Evolutionary conservation across 495 filamentous ascomycete species (phyloP), one percentile per base, ranked within the genome.

Genomic region (Lindgomyces ingoldianus): DNA sequence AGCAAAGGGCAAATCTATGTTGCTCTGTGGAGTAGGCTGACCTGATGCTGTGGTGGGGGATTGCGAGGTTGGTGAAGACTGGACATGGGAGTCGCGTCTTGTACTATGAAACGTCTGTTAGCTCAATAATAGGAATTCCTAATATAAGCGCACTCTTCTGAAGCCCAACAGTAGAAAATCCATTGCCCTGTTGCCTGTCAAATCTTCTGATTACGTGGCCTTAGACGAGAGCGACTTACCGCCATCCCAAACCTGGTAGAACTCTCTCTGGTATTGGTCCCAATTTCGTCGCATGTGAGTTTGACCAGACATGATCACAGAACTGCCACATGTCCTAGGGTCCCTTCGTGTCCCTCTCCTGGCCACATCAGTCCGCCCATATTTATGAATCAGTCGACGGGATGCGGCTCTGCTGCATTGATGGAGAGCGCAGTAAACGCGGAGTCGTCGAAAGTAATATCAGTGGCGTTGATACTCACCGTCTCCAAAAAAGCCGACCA

Each of bases 351-450:
- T 30, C 9, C 36, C 9, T 25, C 26, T 24, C 4, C 3, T 52
- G 18, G 21, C 14, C 36, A 44, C 36, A 22, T 46, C 36, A 41
- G 21, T 27, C 4, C 16, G 26, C 9, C 16, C 14, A 57, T 57
- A 57, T 57, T 52, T 52, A 52, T 19, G 14, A 25, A 27, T 27
- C 27, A n/a, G 1, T 24, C 51, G 26, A n/a, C 1, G 26, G 22
- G 25, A 6, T 36, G 51, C 26, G 51, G 51, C 51, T 54, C 51
- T 54, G 51, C 51, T 54, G 27, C 51, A n/a, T n/a, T n/a, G 9
- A n/a, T 54, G 3, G 1, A 27, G 30, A 4, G 25, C 14, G 54
- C 39, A 29, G 18, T 29, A 39, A 24, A 42, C 16, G 39, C 39
- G 54, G 25, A 24, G 36, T 57, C 49, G 8, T 52, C 25, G 12